Percentiles rank a stretch among this genome's conserved stretches.
phyloP scores from a whole-genome alignment of 2,329 filamentous ascomycete species.

The Cercospora brassicicola region DNA sequence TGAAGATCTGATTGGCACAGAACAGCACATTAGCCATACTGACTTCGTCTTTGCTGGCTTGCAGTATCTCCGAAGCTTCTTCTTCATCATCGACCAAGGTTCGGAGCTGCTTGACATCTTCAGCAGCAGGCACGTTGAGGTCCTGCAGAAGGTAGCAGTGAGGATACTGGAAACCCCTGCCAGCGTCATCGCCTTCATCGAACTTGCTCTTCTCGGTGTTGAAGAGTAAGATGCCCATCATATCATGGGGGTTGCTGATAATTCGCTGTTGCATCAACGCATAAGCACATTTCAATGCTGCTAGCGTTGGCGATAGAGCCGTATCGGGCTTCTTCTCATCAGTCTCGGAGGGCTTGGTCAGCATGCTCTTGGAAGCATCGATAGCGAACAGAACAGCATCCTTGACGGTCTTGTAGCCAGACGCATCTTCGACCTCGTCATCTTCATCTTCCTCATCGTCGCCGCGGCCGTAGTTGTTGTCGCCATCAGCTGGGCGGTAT shows the following conservation, averaged over 20 bases:
- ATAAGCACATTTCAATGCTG: slow-evolving; percentile 90
- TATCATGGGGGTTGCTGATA: slow-evolving; percentile 92
- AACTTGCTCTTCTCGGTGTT: slow-evolving; percentile 84
- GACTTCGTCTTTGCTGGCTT: slow-evolving; percentile 66
- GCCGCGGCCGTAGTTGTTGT: slow-evolving; percentile 35
- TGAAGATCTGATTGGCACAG: slow-evolving; percentile 94
- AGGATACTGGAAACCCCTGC: slow-evolving; percentile 67
- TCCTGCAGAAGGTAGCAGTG: slow-evolving; percentile 91
- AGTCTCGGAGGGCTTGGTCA: slow-evolving; percentile 62
- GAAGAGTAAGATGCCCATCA: slow-evolving; percentile 94
- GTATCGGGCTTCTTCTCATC: slow-evolving; percentile 73
- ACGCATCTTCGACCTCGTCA: slow-evolving; percentile 67
- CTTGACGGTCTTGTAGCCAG: slow-evolving; percentile 83
- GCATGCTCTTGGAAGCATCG: slow-evolving; percentile 84
- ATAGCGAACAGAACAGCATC: slow-evolving; percentile 99
- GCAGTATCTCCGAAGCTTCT: slow-evolving; percentile 66
- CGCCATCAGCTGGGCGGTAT: slow-evolving; percentile 25
- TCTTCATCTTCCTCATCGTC: slow-evolving; percentile 64
- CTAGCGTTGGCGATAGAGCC: slow-evolving; percentile 71
- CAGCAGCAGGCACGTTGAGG: slow-evolving; percentile 80
- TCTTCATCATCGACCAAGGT: slow-evolving; percentile 76
- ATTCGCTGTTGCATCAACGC: slow-evolving; percentile 97
- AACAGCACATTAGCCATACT: slow-evolving; percentile 90
- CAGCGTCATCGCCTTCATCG: slow-evolving; percentile 62
- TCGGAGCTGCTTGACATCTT: slow-evolving; percentile 79